Percentiles rank a stretch among this genome's conserved stretches.
phyloP scores from a whole-genome alignment of 148 eudicot genomes.

The Camellia lanceoleosa region DNA sequence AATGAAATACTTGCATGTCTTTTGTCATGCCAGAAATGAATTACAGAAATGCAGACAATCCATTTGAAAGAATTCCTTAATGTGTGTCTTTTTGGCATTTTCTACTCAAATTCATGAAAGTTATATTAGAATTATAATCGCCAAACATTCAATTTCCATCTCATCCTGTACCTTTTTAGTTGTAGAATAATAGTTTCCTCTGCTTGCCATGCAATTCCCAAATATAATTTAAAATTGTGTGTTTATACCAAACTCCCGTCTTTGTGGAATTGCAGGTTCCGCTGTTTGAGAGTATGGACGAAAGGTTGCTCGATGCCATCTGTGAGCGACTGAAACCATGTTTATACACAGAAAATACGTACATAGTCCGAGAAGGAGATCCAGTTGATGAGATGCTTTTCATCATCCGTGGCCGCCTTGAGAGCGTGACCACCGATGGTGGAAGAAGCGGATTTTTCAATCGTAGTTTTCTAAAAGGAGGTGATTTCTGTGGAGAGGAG shows the following conservation, averaged over 20 bases:
- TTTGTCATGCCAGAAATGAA: too few species aligned
- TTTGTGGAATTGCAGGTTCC: constrained; percentile 51
- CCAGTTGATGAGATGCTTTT: constrained; percentile 83
- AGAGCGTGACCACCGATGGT: constrained; percentile 82
- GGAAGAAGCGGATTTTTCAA: constrained; percentile 83
- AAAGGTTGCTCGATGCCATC: constrained; percentile 72
- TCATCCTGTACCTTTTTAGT: neutral
- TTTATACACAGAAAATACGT: constrained; percentile 61
- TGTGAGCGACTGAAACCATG: constrained; percentile 86
- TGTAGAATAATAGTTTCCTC: neutral
- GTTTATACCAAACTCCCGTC: neutral
- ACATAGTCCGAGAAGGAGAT: constrained; percentile 78
- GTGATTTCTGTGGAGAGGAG: constrained; percentile 84
- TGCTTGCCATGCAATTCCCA: neutral
- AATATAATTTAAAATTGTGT: neutral
- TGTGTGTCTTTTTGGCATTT: neutral
- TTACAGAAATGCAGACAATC: neutral
- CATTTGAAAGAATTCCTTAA: neutral
- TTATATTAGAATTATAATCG: too few species aligned
- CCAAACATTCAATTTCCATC: too few species aligned
- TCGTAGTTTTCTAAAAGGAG: constrained; percentile 62
- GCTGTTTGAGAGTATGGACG: constrained; percentile 85
- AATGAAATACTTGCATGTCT: neutral
- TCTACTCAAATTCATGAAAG: neutral
- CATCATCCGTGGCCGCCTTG: constrained; percentile 71